Percentiles rank a stretch among this genome's conserved stretches.
Conservation (phyloP, 805 yeast species). For the Saccharomycopsis schoenii region DNA sequence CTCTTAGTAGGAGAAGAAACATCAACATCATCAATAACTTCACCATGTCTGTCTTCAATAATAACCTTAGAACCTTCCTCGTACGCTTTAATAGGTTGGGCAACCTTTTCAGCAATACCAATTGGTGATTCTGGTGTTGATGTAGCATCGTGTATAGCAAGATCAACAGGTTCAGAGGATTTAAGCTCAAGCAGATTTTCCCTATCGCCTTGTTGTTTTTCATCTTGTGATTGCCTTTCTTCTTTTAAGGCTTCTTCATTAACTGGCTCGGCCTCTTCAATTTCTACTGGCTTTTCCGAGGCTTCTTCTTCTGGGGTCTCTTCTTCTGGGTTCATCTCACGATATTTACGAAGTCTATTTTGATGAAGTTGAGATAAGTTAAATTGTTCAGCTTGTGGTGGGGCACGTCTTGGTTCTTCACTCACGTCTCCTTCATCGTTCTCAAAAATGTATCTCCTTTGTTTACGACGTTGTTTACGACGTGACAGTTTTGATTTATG, state of each 20-base stretch:
- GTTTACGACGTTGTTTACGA: constrained; percentile 26
- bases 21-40: constrained; percentile 40
- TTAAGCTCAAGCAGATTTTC: not conserved
- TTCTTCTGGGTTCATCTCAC: not conserved
- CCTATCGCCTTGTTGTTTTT: not conserved
- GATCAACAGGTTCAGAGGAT: not conserved
- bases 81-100: constrained; percentile 31
- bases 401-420: constrained; percentile 18
- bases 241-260: not conserved
- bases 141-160: not conserved
- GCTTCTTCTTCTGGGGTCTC: not conserved
- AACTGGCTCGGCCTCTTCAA: not conserved
- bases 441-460: constrained; percentile 9
- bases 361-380: constrained; percentile 12
- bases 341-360: not conserved
- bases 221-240: not conserved
- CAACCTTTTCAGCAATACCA: not conserved
- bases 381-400: constrained; percentile 16
- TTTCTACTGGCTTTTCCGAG: not conserved
- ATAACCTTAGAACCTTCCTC: constrained; percentile 63
- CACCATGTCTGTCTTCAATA: constrained; percentile 80
- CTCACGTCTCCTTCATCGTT: constrained; percentile 23
- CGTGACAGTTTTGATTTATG: constrained; percentile 29
- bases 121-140: not conserved
- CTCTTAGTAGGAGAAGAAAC: constrained; percentile 8